phyloP scores from a whole-genome alignment of 2,329 filamentous ascomycete species.

The Fusarium coffeatum region DNA sequence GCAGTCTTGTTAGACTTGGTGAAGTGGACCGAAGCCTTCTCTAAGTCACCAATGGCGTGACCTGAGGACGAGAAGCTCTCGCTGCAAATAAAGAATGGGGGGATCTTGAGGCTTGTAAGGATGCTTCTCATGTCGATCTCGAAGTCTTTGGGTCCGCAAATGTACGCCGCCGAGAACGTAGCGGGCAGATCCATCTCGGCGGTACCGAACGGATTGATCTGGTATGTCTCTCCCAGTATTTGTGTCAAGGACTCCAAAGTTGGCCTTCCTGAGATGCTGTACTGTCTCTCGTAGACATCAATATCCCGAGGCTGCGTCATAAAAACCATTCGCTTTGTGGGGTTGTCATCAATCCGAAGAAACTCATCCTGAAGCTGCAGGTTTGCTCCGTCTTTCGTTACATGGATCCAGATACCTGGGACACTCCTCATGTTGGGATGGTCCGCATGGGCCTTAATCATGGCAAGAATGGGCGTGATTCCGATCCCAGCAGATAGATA shows the following conservation, averaged over 20 bases:
- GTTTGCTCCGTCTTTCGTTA: background rate
- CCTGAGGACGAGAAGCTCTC: slow-evolving; percentile 6
- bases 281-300: background rate
- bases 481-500: slow-evolving; percentile 10
- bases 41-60: background rate
- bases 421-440: slow-evolving; percentile 1
- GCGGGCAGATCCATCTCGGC: background rate
- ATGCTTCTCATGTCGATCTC: background rate
- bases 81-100: background rate
- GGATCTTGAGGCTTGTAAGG: background rate
- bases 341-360: background rate
- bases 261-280: background rate
- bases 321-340: background rate
- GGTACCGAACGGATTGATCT: background rate
- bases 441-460: slow-evolving; percentile 5
- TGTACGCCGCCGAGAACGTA: background rate
- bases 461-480: slow-evolving; percentile 2
- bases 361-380: slow-evolving; percentile 8
- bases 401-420: slow-evolving; percentile 9
- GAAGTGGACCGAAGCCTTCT: slow-evolving; percentile 5
- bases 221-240: background rate
- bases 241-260: background rate
- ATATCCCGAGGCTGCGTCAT: background rate
- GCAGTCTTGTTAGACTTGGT: slow-evolving; percentile 3
- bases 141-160: background rate